Base-by-base conservation (phyloP, 768 basidiomycete genomes). In the Kwoniella pini region DNA sequence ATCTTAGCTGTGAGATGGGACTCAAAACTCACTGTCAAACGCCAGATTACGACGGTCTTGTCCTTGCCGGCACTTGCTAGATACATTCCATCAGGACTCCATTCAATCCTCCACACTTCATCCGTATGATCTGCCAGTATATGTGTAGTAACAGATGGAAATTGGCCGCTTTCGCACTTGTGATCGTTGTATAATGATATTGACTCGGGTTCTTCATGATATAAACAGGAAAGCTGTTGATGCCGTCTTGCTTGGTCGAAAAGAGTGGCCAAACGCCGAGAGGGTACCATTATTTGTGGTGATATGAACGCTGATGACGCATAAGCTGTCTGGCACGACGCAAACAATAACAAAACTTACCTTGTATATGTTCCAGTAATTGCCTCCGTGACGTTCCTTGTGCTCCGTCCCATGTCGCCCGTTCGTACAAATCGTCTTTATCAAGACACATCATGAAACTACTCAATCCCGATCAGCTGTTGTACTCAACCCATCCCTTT, bases 41-140 rank as follows among this genome's bases (percentile, higher is more conserved):
- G 83, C 94, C 94, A 98, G 50, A 98, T 88, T 56, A 96, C 89
- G 6, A 89, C 92, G 4, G 84, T 83, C 80, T 85, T 86, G 79
- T 98, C 95, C 77, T 85, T 90, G 57, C 93, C 88, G 36, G 88
- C 89, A 65, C 87, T 93, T 28, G 94, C 96, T 50, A 99, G 82
- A 69, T 84, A 87, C 49, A 79, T 78, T 1, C 96, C 96, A 74
- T 88, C 87, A 69, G 90, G 90, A 78, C 92, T 95, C 94, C 94
- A 99, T 75, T 88, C 88, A 60, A 98, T 79, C 73, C 89, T 87
- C 94, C 95, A 98, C 42, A 99, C 93, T 76, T 99, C 92, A 74
- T 98, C 91, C 11, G 82, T 84, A 78, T 97, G 95, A 28, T 87
- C 90, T 44, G 87, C 84, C 60, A 97, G 81, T 52, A 93, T 87